Evolutionary conservation across 1,284 basidiomycete genomes (phyloP).

Genomic region (Xerocomus minutiporus): DNA sequence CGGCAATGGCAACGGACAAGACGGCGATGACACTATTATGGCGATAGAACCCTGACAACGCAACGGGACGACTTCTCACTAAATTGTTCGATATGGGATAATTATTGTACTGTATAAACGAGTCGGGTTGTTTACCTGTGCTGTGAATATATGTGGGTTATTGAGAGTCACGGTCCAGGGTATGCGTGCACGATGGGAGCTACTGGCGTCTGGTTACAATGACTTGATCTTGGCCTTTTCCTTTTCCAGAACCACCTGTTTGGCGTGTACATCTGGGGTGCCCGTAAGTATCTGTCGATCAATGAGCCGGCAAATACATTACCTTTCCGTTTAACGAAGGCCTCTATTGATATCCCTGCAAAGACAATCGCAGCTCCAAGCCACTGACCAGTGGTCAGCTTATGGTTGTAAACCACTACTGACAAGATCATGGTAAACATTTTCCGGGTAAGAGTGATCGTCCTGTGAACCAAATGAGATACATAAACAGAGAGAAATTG

Average conservation of each 20-base stretch:
- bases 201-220: constrained; percentile 43
- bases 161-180: constrained; percentile 4
- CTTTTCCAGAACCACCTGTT: constrained; percentile 73
- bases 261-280: constrained; percentile 68
- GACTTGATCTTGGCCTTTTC: constrained; percentile 78
- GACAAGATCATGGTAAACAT: constrained; percentile 98
- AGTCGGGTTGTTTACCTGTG: constrained; percentile 13
- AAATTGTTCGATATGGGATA: constrained; percentile 7
- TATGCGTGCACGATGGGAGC: constrained; percentile 12
- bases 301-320: constrained; percentile 12
- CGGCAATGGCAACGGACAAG: constrained; percentile 26
- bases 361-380: constrained; percentile 87
- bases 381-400: constrained; percentile 86
- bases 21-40: constrained; percentile 28
- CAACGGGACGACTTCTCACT: background rate
- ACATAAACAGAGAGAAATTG: background rate
- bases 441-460: constrained; percentile 95
- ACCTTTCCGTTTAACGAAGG: constrained; percentile 84
- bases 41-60: constrained; percentile 28
- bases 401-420: constrained; percentile 90
- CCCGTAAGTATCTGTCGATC: constrained; percentile 1
- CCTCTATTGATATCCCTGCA: constrained; percentile 90
- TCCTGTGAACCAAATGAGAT: constrained; percentile 43
- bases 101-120: constrained; percentile 28
- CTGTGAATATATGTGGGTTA: constrained; percentile 17